These are phyloP conservation scores for Periglandula ipomoeae DNA, from an alignment of 2,329 filamentous ascomycete species.

Conservation along the genomic window DNA sequence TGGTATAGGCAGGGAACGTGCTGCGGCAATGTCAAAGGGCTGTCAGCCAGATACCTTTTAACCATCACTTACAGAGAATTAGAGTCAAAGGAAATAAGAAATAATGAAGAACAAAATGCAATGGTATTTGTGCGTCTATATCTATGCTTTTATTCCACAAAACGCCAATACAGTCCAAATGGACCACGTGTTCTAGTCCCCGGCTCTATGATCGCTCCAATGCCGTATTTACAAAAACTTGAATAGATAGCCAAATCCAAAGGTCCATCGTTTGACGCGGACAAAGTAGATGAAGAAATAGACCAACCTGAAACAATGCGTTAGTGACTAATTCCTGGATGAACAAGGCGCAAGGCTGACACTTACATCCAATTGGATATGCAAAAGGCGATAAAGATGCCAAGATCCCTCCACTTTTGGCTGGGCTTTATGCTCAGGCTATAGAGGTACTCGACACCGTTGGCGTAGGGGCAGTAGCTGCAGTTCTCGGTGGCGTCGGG, in stretches of 20 bases:
- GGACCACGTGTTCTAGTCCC: not conserved
- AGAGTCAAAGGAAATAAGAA: too few relatives aligned
- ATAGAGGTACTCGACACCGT: slow-evolving; percentile 51
- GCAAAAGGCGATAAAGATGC: slow-evolving; percentile 63
- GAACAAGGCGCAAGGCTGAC: not conserved
- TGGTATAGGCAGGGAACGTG: too few relatives aligned
- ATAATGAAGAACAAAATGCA: not conserved
- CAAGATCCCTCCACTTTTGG: slow-evolving; percentile 64
- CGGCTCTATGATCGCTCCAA: not conserved
- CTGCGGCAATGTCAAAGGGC: too few relatives aligned
- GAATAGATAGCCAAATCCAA: slow-evolving; percentile 55
- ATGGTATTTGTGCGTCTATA: not conserved
- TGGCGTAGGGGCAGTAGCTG: slow-evolving; percentile 58
- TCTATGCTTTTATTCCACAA: not conserved
- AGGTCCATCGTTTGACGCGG: slow-evolving; percentile 59
- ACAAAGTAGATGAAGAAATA: slow-evolving; percentile 73
- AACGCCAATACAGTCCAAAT: not conserved
- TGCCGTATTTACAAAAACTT: not conserved
- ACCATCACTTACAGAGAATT: too few relatives aligned
- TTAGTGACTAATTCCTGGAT: not conserved
- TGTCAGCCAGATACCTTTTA: too few relatives aligned
- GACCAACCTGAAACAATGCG: slow-evolving; percentile 36
- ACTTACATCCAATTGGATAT: slow-evolving; percentile 53
- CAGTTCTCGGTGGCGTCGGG: slow-evolving; percentile 48
- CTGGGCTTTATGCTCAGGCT: slow-evolving; percentile 38